Base-by-base conservation (phyloP, 2,329 filamentous ascomycete species). In the Ceratocystis smalleyi region DNA sequence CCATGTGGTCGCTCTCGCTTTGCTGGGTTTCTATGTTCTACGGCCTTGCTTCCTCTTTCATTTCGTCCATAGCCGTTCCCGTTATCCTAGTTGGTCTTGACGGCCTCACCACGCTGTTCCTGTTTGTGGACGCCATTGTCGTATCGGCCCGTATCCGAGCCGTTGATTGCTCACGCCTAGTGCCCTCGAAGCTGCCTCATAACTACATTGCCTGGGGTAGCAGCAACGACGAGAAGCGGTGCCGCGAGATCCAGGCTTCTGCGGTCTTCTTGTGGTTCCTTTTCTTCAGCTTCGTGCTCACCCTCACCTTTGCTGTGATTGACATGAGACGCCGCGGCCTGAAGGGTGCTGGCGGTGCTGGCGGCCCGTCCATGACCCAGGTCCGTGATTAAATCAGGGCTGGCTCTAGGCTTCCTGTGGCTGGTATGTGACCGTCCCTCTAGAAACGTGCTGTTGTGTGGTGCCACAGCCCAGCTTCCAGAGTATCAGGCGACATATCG, bases 191-290 rank as follows among this genome's bases (percentile, higher is more conserved):
- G 65, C 68, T 74, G 51, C 70, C 73, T 35, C 51, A 69, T 69
- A 79, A 81, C 73, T 81, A 78, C 75, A 83, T 88, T 71, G 85
- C 79, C 30, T 86, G 80, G 72, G 85, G 85, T 65, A 84, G 83
- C 57, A 67, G 68, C 67, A 72, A 85, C 73, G 77, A 79, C 66
- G 73, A 77, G 72, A 83, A 85, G 76, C 81, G 86, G 68, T 91
- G 88, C 76, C 84, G 82, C 68, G 83, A 89, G 75, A 81, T 89
- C 17, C 88, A 91, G 76, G 88, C 88, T 45, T 81, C 82, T 67
- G 83, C 82, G 43, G 86, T 83, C 45, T 92, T 92, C 76, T 79
- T 89, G 75, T 92, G 86, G 86, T 91, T 91, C 75, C 80, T 89
- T 60, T 89, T 86, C 72, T 79, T 76, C 47, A 77, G 80, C 30